These are phyloP conservation scores for Talaromyces pinophilus DNA, from an alignment of 2,329 filamentous ascomycete species.

Conservation along the genomic window DNA sequence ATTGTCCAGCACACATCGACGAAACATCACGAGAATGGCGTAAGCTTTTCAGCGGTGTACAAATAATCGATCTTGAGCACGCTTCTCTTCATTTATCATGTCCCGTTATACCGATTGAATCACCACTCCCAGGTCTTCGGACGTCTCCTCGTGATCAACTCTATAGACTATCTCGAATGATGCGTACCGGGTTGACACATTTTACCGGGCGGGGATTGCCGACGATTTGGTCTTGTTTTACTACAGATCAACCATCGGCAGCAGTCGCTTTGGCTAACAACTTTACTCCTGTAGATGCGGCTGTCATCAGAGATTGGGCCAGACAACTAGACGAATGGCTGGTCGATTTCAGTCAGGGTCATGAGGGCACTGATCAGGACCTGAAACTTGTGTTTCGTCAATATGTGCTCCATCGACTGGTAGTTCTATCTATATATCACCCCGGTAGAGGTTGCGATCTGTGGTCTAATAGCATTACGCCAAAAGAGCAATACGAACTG, in stretches of 20 bases:
- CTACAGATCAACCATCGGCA: slow-evolving; percentile 4
- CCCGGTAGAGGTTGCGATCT: slow-evolving; percentile 21
- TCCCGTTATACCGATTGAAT: slow-evolving; percentile 24
- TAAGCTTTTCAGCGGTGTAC: slow-evolving; percentile 23
- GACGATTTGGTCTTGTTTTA: slow-evolving; percentile 23
- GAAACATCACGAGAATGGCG: slow-evolving; percentile 23
- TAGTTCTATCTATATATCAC: slow-evolving; percentile 24
- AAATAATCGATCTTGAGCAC: slow-evolving; percentile 23
- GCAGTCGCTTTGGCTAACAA: not conserved
- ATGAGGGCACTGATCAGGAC: slow-evolving; percentile 20
- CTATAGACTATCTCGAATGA: slow-evolving; percentile 23
- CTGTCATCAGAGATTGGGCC: slow-evolving; percentile 23
- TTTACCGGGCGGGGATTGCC: slow-evolving; percentile 23
- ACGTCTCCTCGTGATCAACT: slow-evolving; percentile 22
- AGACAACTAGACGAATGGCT: slow-evolving; percentile 23
- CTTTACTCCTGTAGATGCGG: slow-evolving; percentile 19
- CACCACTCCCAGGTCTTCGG: slow-evolving; percentile 20
- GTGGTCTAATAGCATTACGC: slow-evolving; percentile 23
- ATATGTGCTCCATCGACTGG: slow-evolving; percentile 25
- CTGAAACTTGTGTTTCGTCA: slow-evolving; percentile 22
- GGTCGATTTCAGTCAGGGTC: slow-evolving; percentile 20
- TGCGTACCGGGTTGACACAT: slow-evolving; percentile 23
- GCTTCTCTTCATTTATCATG: slow-evolving; percentile 24
- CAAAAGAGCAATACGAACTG: slow-evolving; percentile 22
- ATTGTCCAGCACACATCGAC: slow-evolving; percentile 22